phyloP scores from a whole-genome alignment of 2,329 filamentous ascomycete genomes.

The Trichoderma guizhouense region DNA sequence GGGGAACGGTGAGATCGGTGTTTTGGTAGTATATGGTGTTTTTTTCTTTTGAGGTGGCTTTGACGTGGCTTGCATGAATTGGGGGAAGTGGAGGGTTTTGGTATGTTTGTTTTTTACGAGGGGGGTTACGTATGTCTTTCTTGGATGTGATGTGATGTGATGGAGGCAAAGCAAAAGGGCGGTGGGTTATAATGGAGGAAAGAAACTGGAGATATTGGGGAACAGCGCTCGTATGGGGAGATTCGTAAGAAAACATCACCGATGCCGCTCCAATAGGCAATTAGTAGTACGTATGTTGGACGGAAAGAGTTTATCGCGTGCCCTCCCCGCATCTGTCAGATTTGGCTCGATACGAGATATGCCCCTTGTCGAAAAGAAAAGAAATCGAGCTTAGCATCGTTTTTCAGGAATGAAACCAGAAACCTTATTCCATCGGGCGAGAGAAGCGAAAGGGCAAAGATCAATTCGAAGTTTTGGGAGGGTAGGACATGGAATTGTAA shows the following conservation, averaged over 20 bases:
- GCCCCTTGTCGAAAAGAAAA: not conserved
- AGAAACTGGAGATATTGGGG: not conserved
- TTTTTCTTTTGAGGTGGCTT: not conserved
- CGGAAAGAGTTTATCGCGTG: not conserved
- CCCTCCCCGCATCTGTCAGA: not conserved
- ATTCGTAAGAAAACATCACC: not conserved
- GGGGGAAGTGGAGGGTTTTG: not conserved
- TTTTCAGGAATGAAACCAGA: not conserved
- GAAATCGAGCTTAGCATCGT: not conserved
- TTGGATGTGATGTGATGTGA: not conserved
- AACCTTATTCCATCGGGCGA: not conserved
- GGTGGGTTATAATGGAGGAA: no score
- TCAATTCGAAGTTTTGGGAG: not conserved
- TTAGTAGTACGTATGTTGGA: not conserved
- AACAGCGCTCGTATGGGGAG: not conserved
- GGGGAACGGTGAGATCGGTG: not conserved
- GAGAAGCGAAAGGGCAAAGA: not conserved
- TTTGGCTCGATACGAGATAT: not conserved
- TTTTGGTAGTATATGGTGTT: not conserved
- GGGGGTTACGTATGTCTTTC: not conserved
- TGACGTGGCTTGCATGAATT: constrained; percentile 2
- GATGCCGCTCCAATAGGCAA: not conserved
- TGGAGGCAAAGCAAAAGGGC: no score
- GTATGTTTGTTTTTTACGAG: not conserved
- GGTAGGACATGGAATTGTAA: not conserved